A percentile compares a stretch with the other conserved stretches of the same genome.
These are phyloP conservation scores for Termitomyces sp. DNA, from an alignment of 768 basidiomycete species.

Conservation along the genomic window DNA sequence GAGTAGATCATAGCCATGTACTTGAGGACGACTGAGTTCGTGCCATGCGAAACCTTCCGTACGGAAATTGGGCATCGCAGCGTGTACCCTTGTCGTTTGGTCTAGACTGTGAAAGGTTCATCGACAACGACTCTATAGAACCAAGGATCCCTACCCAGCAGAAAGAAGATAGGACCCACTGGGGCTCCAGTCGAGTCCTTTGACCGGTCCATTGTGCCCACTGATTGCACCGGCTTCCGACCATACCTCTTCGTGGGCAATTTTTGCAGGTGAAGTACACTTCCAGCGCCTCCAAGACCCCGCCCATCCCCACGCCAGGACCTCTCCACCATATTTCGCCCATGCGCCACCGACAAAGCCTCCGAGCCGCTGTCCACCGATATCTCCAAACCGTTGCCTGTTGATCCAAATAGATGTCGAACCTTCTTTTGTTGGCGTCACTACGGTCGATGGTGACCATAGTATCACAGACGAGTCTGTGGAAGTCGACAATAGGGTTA, in stretches of 20 bases:
- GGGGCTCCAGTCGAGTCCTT: conserved; percentile 84
- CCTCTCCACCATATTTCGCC: conserved; percentile 59
- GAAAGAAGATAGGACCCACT: conserved; percentile 84
- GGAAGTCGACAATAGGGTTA: conserved; percentile 84
- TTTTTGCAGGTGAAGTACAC: conserved; percentile 24
- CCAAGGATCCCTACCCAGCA: conserved; percentile 54
- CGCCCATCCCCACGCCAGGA: conserved; percentile 88
- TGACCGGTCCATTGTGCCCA: conserved; percentile 84
- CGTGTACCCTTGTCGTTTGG: conserved; percentile 91
- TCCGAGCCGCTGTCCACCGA: conserved; percentile 86
- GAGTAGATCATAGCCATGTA: conserved; percentile 94
- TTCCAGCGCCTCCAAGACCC: conserved; percentile 93
- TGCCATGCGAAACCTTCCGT: conserved; percentile 50
- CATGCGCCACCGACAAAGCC: conserved; percentile 93
- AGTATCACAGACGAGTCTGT: conserved; percentile 94
- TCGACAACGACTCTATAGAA: neutral
- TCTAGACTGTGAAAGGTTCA: conserved; percentile 57
- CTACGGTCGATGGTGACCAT: conserved; percentile 76
- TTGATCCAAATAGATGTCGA: conserved; percentile 84
- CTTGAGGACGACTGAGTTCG: conserved; percentile 89
- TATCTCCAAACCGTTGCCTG: conserved; percentile 86
- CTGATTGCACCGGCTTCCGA: conserved; percentile 70
- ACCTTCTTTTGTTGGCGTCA: conserved; percentile 29
- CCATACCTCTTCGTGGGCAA: conserved; percentile 52
- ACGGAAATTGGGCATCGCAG: conserved; percentile 34